Evolutionary conservation across 495 filamentous ascomycete genomes (phyloP).

Genomic region (Friedmanniomyces endolithicus): DNA sequence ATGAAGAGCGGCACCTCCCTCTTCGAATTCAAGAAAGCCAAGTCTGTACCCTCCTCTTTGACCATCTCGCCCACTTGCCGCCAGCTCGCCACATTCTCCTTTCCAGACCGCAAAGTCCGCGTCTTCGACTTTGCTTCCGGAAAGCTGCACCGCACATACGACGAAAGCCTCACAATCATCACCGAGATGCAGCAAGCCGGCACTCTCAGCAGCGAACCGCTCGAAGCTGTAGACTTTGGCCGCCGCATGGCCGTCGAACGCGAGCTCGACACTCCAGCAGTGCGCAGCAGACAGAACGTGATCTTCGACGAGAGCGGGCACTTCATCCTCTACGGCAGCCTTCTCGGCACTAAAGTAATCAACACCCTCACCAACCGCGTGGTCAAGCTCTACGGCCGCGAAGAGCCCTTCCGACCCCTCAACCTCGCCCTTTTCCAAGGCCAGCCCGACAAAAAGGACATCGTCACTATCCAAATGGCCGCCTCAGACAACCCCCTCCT

Average conservation of each 20-base stretch:
- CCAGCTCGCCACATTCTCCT: constrained; percentile 80
- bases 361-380: constrained; percentile 89
- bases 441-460: constrained; percentile 76
- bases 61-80: constrained; percentile 73
- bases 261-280: constrained; percentile 58
- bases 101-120: constrained; percentile 84
- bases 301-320: constrained; percentile 93
- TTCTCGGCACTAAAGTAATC: constrained; percentile 81
- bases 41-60: constrained; percentile 72
- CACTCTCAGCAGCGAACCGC: constrained; percentile 52
- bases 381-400: constrained; percentile 73
- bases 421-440: constrained; percentile 89
- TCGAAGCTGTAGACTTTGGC: constrained; percentile 86
- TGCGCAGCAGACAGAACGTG: constrained; percentile 66
- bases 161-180: constrained; percentile 76
- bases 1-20: constrained; percentile 86
- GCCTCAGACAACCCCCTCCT: constrained; percentile 86
- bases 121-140: constrained; percentile 84
- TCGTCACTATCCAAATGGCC: constrained; percentile 96
- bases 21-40: constrained; percentile 91
- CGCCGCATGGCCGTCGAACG: constrained; percentile 76
- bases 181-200: constrained; percentile 91
- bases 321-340: constrained; percentile 87
- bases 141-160: constrained; percentile 83
- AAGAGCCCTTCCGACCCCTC: constrained; percentile 74